These are phyloP conservation scores for Juncus effusus DNA, from an alignment of 176 grass and related monocot species.

Conservation along the genomic window DNA sequence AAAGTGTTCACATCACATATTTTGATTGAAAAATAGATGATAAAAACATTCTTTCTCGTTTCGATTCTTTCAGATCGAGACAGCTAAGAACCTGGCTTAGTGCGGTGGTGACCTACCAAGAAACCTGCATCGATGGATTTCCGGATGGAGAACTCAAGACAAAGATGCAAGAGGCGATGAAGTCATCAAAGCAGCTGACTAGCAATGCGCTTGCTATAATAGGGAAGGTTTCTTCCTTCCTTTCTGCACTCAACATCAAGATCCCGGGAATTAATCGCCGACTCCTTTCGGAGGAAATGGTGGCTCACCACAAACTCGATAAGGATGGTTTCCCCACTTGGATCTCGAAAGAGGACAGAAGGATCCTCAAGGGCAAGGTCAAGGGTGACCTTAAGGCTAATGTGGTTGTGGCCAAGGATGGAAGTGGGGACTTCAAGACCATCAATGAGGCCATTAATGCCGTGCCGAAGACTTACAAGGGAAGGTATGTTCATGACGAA, in stretches of 20 bases:
- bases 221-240: constrained; percentile 40
- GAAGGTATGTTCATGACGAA: constrained; percentile 32
- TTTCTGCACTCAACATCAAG: constrained; percentile 31
- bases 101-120: constrained; percentile 62
- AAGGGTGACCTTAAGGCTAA: constrained; percentile 40
- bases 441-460: constrained; percentile 69
- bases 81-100: constrained; percentile 73
- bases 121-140: constrained; percentile 87
- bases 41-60: not conserved
- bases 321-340: constrained; percentile 47
- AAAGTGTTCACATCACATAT: not conserved
- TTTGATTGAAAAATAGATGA: not conserved
- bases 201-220: constrained; percentile 86
- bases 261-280: constrained; percentile 33
- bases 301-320: constrained; percentile 10
- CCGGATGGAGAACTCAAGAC: constrained; percentile 66
- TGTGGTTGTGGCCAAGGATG: constrained; percentile 73
- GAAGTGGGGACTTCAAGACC: constrained; percentile 70
- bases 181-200: constrained; percentile 43
- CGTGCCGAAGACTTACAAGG: constrained; percentile 47
- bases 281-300: constrained; percentile 26
- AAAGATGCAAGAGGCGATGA: constrained; percentile 58
- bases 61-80: constrained; percentile 19
- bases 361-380: constrained; percentile 48
- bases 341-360: constrained; percentile 38